Base-by-base conservation (phyloP, 495 filamentous ascomycete genomes). In the Ramalina intermedia region DNA sequence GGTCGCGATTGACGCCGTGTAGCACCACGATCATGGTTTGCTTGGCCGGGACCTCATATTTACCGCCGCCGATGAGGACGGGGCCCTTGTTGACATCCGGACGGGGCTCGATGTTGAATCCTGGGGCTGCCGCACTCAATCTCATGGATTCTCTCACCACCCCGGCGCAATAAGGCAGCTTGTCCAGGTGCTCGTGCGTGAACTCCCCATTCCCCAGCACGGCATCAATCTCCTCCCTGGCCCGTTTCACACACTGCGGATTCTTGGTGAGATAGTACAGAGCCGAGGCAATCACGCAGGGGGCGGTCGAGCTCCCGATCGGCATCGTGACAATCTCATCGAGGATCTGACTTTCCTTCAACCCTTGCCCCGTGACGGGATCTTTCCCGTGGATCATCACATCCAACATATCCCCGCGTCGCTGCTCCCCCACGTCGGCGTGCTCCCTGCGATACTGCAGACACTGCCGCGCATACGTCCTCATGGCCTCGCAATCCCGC, bases 61-160 rank as follows among this genome's bases (percentile, higher is more conserved):
- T 79, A 27, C 82, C 84, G 3, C 76, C 79, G 2, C 68, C 72
- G 5, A 84, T 58, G 4, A 66, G 47, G 12, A 71, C 56, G 14
- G 67, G 67, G 24, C 69, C 71, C 54, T 75, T 69, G 0, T 75
- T 71, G 26, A 17, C 24, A 42, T 77, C 66, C 16, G 68, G 65
- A 42, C 70, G 54, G 12, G 71, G 64, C 48, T 74, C 69, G 48
- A 72, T 69, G 58, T 81, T 81, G 63, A 84, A 79, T 1, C 69
- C 65, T 0, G 81, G 72, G 16, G 83, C 84, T 3, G 81, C 76
- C 3, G 83, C 74, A 17, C 67, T 70, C 1, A 89, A 63, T 36
- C 87, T 78, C 18, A 90, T 65, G 0, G 84, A 74, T 63, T 94
- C 87, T 8, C 82, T 75, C 35, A 91, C 68, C 45, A 83, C 67